phyloP scores from a whole-genome alignment of 1,139 yeast species.

The Taphrina pruni region DNA sequence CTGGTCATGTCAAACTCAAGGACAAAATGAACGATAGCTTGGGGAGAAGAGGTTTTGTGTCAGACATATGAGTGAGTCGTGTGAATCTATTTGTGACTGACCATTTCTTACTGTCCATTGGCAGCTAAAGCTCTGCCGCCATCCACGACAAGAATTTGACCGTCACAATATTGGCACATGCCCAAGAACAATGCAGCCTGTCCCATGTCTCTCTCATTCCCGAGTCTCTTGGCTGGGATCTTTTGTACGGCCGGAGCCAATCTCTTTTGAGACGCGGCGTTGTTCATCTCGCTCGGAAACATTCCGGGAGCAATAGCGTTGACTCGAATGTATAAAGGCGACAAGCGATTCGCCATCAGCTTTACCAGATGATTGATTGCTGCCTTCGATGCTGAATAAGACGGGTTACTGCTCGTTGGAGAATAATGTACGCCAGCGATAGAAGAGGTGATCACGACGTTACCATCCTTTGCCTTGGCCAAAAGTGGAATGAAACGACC shows the following conservation, averaged over 20 bases:
- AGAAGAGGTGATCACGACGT: conserved; percentile 45
- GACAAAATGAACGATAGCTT: too few species aligned
- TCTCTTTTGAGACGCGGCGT: conserved; percentile 17
- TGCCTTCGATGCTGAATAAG: conserved; percentile 46
- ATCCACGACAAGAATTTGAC: conserved; percentile 38
- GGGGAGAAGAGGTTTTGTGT: too few species aligned
- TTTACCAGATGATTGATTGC: conserved; percentile 46
- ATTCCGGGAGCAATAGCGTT: conserved; percentile 46
- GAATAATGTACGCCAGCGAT: conserved; percentile 46
- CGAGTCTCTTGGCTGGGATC: conserved; percentile 35
- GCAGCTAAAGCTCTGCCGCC: conserved; percentile 37
- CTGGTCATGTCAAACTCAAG: too few species aligned
- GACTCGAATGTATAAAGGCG: conserved; percentile 45
- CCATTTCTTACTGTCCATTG: conserved; percentile 6
- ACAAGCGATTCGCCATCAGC: conserved; percentile 45
- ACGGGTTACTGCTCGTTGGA: conserved; percentile 38
- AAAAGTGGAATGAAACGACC: conserved; percentile 45
- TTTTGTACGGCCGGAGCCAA: conserved; percentile 17
- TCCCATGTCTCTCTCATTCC: conserved; percentile 36
- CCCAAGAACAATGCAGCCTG: conserved; percentile 38
- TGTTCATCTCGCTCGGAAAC: conserved; percentile 45
- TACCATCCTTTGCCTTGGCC: conserved; percentile 38
- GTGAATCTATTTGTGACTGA: too few species aligned
- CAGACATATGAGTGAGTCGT: too few species aligned
- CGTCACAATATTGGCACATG: conserved; percentile 29